A percentile compares a stretch with the other conserved stretches of the same genome.
Evolutionary conservation across 1,284 basidiomycete genomes (phyloP).

Genomic region (Ganoderma lucidum): DNA sequence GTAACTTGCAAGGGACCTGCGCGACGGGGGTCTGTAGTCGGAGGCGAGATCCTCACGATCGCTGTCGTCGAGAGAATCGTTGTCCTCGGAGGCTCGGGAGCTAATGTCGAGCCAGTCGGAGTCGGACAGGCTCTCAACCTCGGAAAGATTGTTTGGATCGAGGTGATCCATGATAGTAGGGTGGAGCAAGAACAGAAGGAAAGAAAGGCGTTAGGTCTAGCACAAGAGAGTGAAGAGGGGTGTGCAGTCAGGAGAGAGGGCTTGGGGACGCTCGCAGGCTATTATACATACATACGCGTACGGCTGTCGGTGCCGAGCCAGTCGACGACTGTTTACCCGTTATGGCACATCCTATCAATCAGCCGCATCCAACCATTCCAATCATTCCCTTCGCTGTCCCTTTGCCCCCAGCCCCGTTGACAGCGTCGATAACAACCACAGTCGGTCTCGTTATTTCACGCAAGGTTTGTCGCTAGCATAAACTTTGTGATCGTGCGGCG

Average conservation of each 20-base stretch:
- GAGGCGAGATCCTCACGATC: conserved; percentile 58
- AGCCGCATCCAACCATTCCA: conserved; percentile 3
- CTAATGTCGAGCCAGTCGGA: conserved; percentile 84
- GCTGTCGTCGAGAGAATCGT: conserved; percentile 69
- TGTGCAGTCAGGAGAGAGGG: conserved; percentile 21
- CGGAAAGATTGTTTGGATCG: conserved; percentile 53
- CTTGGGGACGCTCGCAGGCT: conserved; percentile 25
- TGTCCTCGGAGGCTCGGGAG: conserved; percentile 70
- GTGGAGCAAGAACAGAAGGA: conserved; percentile 14
- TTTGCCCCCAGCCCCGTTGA: neutral
- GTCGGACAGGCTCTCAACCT: conserved; percentile 73
- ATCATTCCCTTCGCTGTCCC: neutral
- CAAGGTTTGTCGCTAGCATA: neutral
- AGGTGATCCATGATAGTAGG: conserved; percentile 43
- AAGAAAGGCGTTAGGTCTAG: conserved; percentile 9
- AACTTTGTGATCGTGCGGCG: neutral
- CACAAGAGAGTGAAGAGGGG: conserved; percentile 11
- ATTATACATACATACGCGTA: conserved; percentile 18
- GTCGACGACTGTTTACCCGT: conserved; percentile 33
- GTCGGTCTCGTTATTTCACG: neutral
- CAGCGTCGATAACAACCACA: neutral
- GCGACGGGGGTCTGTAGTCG: conserved; percentile 61
- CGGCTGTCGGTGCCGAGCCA: conserved; percentile 23
- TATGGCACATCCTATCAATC: conserved; percentile 28
- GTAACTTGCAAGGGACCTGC: conserved; percentile 71